Percentiles rank a stretch among this genome's conserved stretches.
Conservation (phyloP, 2,329 filamentous ascomycete species). For the Alternaria sp. region DNA sequence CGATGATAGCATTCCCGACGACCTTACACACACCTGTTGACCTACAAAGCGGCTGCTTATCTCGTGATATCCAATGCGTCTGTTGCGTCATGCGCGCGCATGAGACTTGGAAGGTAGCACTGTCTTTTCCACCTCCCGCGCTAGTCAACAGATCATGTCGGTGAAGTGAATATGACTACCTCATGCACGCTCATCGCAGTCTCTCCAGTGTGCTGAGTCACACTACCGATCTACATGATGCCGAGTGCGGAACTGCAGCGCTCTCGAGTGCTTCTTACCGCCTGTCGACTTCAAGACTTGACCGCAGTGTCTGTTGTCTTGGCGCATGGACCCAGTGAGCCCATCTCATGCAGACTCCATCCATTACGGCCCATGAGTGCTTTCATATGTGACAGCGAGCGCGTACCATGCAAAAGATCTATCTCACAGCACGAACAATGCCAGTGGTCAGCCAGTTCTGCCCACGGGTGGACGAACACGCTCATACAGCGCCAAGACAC, state of each 20-base stretch:
- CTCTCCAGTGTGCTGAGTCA: neutral
- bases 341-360: neutral
- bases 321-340: neutral
- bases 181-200: neutral
- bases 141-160: neutral
- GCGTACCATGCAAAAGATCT: accelerated
- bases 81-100: neutral
- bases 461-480: neutral
- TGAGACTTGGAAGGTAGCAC: neutral
- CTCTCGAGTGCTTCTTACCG: neutral
- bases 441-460: neutral
- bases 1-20: neutral
- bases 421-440: neutral
- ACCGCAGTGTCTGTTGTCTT: neutral
- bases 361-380: neutral
- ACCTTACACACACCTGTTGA: neutral
- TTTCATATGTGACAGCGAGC: neutral
- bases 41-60: neutral
- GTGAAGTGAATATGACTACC: neutral
- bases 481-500: neutral
- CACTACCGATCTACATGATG: neutral
- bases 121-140: neutral
- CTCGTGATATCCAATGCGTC: neutral
- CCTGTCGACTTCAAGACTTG: neutral
- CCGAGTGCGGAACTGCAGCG: no score